Percentiles rank a stretch among this genome's conserved stretches.
Evolutionary conservation across 768 basidiomycete species (phyloP).

Genomic region (Tulasnella sp.): DNA sequence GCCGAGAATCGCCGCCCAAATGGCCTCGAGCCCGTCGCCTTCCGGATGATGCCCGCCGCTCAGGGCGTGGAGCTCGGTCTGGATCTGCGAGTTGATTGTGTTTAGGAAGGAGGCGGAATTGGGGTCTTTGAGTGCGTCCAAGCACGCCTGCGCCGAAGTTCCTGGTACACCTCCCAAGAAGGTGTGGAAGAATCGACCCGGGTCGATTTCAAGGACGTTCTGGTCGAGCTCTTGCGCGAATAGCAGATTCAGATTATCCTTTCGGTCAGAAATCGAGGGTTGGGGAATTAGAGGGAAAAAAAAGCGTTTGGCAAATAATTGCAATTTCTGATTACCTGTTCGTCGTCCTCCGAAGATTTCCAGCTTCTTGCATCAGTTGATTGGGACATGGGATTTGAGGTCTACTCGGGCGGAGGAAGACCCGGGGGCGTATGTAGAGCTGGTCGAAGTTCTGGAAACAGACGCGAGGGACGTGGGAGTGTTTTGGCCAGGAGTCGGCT

Average conservation of each 20-base stretch:
- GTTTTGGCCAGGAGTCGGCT: too few species aligned
- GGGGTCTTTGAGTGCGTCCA: background rate
- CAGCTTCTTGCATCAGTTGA: background rate
- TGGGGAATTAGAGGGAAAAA: background rate
- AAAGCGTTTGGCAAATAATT: background rate
- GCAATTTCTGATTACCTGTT: background rate
- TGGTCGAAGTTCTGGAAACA: too few species aligned
- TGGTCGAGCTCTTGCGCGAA: background rate
- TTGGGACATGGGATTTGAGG: background rate
- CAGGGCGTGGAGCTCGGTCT: too few species aligned
- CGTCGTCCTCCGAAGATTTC: background rate
- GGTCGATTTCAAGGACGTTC: background rate
- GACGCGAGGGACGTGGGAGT: too few species aligned
- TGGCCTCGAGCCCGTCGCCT: background rate
- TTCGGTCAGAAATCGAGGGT: background rate
- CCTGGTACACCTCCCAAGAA: background rate
- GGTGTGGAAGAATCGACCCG: background rate
- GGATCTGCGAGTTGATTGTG: background rate
- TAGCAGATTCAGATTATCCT: background rate
- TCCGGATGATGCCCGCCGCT: too few species aligned
- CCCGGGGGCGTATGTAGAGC: too few species aligned
- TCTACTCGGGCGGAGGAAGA: background rate
- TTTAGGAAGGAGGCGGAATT: background rate
- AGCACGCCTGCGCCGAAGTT: background rate
- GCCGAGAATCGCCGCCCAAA: background rate